phyloP scores from a whole-genome alignment of 345 rosid species.

The Hypericum androsaemum region DNA sequence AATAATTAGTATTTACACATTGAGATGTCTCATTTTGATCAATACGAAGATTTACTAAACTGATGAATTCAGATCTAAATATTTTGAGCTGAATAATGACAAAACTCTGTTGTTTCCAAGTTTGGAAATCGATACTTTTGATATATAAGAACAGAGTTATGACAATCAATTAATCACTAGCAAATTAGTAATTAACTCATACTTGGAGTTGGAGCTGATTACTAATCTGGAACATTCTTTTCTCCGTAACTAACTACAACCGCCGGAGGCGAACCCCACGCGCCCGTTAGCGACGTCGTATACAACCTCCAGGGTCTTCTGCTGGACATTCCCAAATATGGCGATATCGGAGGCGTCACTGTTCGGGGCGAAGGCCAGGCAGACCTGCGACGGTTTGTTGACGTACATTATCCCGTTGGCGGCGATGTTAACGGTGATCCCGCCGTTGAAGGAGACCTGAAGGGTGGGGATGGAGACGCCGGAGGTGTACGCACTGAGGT shows the following conservation, averaged over 20 bases:
- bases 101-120: too few species aligned
- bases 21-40: too few species aligned
- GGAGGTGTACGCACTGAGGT: conserved; percentile 5
- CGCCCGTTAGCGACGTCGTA: conserved; percentile 14
- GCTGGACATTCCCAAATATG: conserved; percentile 22
- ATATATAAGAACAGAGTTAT: too few species aligned
- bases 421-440: conserved; percentile 9
- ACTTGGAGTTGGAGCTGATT: neutral
- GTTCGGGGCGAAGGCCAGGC: conserved; percentile 16
- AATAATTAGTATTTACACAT: too few species aligned
- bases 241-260: conserved; percentile 9
- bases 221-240: neutral
- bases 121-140: too few species aligned
- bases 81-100: too few species aligned
- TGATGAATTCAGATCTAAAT: too few species aligned
- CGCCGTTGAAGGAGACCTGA: conserved; percentile 11
- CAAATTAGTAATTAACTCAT: neutral
- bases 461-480: conserved; percentile 7
- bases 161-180: too few species aligned
- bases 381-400: neutral
- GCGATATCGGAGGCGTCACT: neutral
- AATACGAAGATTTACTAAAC: too few species aligned
- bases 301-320: conserved; percentile 16
- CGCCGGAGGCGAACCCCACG: conserved; percentile 14
- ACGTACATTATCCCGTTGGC: conserved; percentile 6